These are phyloP conservation scores for Antitrichia curtipendula DNA, from an alignment of 225 moss, liverwort and hornwort genomes.

Conservation along the genomic window DNA sequence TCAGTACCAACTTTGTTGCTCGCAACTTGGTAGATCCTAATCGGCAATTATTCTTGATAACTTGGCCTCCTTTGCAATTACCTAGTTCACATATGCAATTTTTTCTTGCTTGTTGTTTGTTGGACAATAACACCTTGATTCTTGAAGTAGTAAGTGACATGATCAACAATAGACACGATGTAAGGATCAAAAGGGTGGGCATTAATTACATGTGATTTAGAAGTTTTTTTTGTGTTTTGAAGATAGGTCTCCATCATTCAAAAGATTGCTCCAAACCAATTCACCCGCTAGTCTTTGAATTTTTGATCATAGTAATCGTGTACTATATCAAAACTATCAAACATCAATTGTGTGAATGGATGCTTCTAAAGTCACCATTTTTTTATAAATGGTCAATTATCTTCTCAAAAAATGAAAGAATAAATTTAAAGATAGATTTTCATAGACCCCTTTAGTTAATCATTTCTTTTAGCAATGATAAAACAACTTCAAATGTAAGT, in stretches of 20 bases:
- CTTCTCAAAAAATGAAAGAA: background rate
- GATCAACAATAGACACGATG: background rate
- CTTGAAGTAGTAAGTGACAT: too few relatives aligned
- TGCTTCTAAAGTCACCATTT: background rate
- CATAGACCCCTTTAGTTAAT: background rate
- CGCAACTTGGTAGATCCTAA: too few relatives aligned
- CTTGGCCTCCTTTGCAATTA: too few relatives aligned
- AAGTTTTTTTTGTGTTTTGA: background rate
- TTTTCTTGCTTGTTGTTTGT: background rate
- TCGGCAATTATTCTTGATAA: too few relatives aligned
- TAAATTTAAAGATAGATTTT: background rate
- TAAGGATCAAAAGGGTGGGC: background rate
- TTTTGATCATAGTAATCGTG: background rate
- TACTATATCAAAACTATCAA: background rate
- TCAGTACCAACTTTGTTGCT: too few relatives aligned
- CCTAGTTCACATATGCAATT: too few relatives aligned
- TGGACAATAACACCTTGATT: background rate
- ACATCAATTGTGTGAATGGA: background rate
- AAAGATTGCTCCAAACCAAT: background rate
- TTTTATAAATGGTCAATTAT: fast-evolving
- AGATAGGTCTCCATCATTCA: too few relatives aligned
- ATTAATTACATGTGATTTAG: too few relatives aligned
- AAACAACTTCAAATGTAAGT: too few relatives aligned
- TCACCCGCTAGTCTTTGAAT: too few relatives aligned
- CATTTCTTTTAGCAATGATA: too few relatives aligned